These are phyloP conservation scores for Tolypocladium tropicale DNA, from an alignment of 2,329 filamentous ascomycete genomes.

Conservation along the genomic window DNA sequence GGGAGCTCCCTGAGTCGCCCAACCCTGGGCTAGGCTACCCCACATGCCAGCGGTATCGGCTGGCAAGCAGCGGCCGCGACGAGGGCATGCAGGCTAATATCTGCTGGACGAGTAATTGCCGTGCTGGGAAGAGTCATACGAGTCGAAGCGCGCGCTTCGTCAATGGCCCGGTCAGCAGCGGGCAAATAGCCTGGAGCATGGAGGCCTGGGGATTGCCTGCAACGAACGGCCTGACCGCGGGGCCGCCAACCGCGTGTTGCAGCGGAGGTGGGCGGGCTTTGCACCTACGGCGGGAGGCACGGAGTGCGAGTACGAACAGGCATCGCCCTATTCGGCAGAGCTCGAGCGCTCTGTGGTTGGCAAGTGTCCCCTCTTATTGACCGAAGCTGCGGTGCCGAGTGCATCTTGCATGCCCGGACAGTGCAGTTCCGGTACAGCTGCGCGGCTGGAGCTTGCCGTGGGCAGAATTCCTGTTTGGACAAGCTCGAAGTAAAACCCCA, in stretches of 20 bases:
- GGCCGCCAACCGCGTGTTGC: background rate
- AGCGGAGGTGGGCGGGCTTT: background rate
- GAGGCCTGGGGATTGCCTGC: background rate
- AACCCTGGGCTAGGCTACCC: conserved; percentile 1
- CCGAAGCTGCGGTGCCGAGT: background rate
- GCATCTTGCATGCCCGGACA: background rate
- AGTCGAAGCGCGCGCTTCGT: background rate
- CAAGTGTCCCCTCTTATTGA: background rate
- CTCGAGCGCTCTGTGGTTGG: background rate
- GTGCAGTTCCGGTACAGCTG: background rate
- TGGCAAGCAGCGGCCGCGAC: background rate
- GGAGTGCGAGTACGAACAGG: too few relatives aligned
- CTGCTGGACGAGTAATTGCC: background rate
- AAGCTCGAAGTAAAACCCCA: too few relatives aligned
- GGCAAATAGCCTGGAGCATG: background rate
- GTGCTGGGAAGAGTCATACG: background rate
- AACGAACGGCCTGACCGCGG: background rate
- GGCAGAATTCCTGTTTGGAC: too few relatives aligned
- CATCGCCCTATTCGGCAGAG: too few relatives aligned
- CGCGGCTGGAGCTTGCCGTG: background rate
- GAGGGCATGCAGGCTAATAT: background rate
- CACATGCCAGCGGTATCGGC: conserved; percentile 3
- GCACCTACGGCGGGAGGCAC: background rate
- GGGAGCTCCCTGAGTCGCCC: conserved; percentile 1
- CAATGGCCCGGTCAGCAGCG: background rate